A percentile compares a stretch with the other conserved stretches of the same genome.
phyloP scores from a whole-genome alignment of 108 stramenopile species.

The Pseudonitzschia delicatissima region DNA sequence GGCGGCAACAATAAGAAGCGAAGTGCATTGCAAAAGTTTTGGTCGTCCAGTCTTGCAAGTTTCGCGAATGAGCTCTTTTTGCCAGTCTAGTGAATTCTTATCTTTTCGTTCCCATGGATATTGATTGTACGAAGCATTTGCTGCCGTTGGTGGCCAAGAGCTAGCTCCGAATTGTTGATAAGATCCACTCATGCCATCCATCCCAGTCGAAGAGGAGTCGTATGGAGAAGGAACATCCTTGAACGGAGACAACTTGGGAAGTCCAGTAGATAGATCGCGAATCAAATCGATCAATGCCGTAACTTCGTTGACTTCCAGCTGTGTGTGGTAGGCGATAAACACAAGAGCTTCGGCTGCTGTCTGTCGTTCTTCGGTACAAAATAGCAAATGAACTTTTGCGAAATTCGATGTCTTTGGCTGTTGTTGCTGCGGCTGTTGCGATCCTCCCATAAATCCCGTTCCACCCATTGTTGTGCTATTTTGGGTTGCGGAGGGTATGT shows the following conservation, averaged over 20 bases:
- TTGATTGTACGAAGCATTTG: neutral
- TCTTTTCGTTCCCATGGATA: conserved; percentile 17
- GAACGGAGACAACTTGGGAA: conserved; percentile 62
- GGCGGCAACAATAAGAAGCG: conserved; percentile 54
- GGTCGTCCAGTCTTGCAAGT: conserved; percentile 53
- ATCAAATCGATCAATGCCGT: conserved; percentile 62
- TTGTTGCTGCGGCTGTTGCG: conserved; percentile 10
- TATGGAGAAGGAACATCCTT: conserved; percentile 63
- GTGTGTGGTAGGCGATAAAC: conserved; percentile 77
- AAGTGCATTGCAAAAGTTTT: conserved; percentile 53
- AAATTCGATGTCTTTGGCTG: conserved; percentile 21
- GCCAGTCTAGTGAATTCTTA: conserved; percentile 62
- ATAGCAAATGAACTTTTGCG: conserved; percentile 47
- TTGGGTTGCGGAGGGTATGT: neutral
- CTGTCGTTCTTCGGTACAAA: conserved; percentile 59
- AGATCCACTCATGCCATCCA: neutral
- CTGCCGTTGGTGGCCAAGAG: conserved; percentile 13
- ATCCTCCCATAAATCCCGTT: neutral
- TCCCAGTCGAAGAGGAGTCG: conserved; percentile 4
- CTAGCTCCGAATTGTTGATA: neutral
- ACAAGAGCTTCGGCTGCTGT: conserved; percentile 65
- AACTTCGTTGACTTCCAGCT: conserved; percentile 58
- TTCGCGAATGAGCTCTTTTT: conserved; percentile 53
- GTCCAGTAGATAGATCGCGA: conserved; percentile 41
- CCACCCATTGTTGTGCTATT: neutral